Evolutionary conservation across 1,139 yeast genomes (phyloP), one percentile per base, ranked within the genome.

Genomic region (Hansenula lynferdii): DNA sequence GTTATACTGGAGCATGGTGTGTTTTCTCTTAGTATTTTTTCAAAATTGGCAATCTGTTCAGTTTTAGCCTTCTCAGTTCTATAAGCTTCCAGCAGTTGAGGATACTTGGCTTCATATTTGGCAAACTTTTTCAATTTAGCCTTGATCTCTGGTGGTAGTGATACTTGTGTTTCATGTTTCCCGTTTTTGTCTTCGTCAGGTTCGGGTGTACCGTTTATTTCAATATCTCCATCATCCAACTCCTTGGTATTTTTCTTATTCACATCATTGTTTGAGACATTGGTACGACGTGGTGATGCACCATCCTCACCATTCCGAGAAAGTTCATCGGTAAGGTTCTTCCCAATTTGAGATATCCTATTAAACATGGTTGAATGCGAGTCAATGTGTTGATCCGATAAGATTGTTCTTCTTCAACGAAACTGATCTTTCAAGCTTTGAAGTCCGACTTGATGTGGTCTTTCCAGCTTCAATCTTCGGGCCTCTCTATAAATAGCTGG

Each of bases 91-190:
- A 87, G 70, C 14, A 90, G 66, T 17, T 79, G 62, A 0, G 97
- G 97, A 57, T 89, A 90, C 56, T 86, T 86, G 41, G 84, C 85
- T 59, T 92, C 97, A 58, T 89, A 92, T 58, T 87, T 89, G 42
- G 75, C 79, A 56, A 86, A 86, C 64, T 86, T 89, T 45, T 75
- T 73, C 61, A 90, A 63, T 52, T 83, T 84, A 12, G 80, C 65
- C 48, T 74, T 72, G 23, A 85, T 60, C 9, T 71, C 72, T 6
- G 70, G 70, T 1, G 89, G 77, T 25, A 81, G 59, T 44, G 45
- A n/a, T 49, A 44, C 16, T 17, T 32, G 16, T 32, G 34, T n/a
- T 11, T 22, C 26, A 15, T 11, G 8, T 12, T 31, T 28, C 10
- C 31, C 31, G 6, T 18, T 17, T 41, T 43, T 12, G 29, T 42